Evolutionary conservation across 2,329 filamentous ascomycete species (phyloP).

Genomic region (Colletotrichum neosansevieriae): DNA sequence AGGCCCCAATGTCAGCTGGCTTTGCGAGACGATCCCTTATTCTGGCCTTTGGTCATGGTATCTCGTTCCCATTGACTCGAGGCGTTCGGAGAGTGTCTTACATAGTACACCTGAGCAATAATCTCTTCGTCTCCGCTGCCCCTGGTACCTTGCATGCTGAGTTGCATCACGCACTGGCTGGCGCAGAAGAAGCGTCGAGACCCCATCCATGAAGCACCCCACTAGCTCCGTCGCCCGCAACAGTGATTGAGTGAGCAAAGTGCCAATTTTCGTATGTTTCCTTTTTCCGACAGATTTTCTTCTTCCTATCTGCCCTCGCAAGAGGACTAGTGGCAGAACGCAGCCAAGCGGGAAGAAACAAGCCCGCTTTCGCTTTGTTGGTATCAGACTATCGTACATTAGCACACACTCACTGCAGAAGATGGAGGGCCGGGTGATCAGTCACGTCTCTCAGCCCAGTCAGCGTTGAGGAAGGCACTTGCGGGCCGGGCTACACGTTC

Average conservation of each 20-base stretch:
- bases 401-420: constrained; percentile 12
- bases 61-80: constrained; percentile 3
- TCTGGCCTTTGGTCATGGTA: not conserved
- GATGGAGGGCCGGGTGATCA: constrained; percentile 26
- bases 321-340: constrained; percentile 6
- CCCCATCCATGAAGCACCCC: constrained; percentile 2
- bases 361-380: constrained; percentile 9
- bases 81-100: not conserved
- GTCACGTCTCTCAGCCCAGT: constrained; percentile 6
- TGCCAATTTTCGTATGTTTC: not conserved
- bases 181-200: constrained; percentile 10
- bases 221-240: not conserved
- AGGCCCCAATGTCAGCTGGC: not conserved
- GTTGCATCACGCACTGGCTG: constrained; percentile 28
- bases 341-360: constrained; percentile 8
- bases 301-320: not conserved
- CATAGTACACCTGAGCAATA: not conserved
- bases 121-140: constrained; percentile 9
- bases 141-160: constrained; percentile 37
- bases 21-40: not conserved
- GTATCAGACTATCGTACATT: constrained; percentile 6
- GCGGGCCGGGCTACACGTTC: constrained; percentile 5
- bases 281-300: not conserved
- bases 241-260: not conserved
- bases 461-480: constrained; percentile 13